These are phyloP conservation scores for Trypanosoma conorhini DNA, from an alignment of 208 protist genomes.

Conservation along the genomic window DNA sequence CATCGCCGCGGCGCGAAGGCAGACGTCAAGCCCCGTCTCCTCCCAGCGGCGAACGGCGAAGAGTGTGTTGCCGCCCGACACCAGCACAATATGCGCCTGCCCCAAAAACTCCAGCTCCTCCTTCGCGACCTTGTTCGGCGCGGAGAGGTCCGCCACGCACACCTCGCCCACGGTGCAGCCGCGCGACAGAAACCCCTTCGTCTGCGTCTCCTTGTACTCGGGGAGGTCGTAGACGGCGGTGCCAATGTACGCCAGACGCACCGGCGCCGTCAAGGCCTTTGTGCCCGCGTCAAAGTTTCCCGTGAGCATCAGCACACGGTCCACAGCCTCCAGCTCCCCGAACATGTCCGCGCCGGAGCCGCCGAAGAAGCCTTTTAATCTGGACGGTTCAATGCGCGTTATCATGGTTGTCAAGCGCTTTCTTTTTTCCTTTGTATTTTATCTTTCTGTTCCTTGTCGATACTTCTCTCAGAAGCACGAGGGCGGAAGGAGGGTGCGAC, in stretches of 20 bases:
- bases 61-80: conserved; percentile 91
- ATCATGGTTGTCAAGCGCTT: conserved; percentile 15
- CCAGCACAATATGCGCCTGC: conserved; percentile 72
- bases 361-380: conserved; percentile 62
- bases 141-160: conserved; percentile 54
- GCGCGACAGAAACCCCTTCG: conserved; percentile 38
- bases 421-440: too few relatives aligned
- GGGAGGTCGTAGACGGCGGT: conserved; percentile 89
- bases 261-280: conserved; percentile 18
- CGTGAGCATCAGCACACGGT: conserved; percentile 62
- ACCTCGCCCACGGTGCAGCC: conserved; percentile 59
- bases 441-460: conserved; percentile 7
- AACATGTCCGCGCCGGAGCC: conserved; percentile 66
- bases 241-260: conserved; percentile 81
- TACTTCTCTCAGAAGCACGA: conserved; percentile 1
- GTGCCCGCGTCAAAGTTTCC: conserved; percentile 21
- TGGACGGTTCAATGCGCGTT: conserved; percentile 11
- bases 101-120: conserved; percentile 38
- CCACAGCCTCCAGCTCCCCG: conserved; percentile 42
- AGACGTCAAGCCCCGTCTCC: conserved; percentile 65
- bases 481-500: too few relatives aligned
- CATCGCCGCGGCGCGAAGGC: conserved; percentile 43
- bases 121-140: conserved; percentile 25
- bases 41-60: conserved; percentile 90
- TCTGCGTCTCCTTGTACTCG: conserved; percentile 38